Evolutionary conservation across 352 stramenopile genomes (phyloP), one percentile per base, ranked within the genome.

Genomic region (Phytophthora cajani): DNA sequence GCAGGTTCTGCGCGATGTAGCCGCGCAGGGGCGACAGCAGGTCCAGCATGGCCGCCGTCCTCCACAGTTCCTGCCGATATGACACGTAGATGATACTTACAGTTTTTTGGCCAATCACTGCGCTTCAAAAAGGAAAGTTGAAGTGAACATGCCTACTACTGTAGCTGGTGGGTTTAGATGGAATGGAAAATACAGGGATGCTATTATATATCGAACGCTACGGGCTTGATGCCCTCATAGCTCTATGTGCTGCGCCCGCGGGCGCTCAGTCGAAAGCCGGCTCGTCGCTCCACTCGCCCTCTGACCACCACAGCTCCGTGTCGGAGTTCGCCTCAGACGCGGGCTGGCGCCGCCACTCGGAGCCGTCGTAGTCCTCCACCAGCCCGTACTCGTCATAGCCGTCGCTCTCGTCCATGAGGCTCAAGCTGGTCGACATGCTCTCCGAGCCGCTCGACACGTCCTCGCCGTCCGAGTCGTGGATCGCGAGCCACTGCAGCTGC

Each of bases 1-100:
- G 89, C 59, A 96, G 78, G 40, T 80, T 96, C 76, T 96, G 89
- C 62, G 89, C 88, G 64, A 96, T 91, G 72, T 95, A 95, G 32
- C 88, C 84, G 58, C 85, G 87, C 69, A 96, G 77, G 58, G 89
- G 87, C 67, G 88, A 96, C 60, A 96, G 75, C 72, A 95, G 81
- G 74, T 96, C 89, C 50, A 96, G 77, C 89, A 96, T 95, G 52
- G 40, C 33, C 32, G 69, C 6, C 21, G 12, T 52, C 46, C 46
- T 6, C 46, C n/a, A 17, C 42, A 50, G 16, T 23, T 46, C 16
- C 42, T 1, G 14, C 42, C 16, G 42, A 50, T 19, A 14, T 3
- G 42, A 49, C 17, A 30, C 27, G 27, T 36, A 36, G 30, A 46
- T 32, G 27, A 14, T 10, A 49, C 16, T 49, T 27, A 27, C 23